Base-by-base conservation (phyloP, 2,329 filamentous ascomycete species). In the Fusarium xyrophilum region DNA sequence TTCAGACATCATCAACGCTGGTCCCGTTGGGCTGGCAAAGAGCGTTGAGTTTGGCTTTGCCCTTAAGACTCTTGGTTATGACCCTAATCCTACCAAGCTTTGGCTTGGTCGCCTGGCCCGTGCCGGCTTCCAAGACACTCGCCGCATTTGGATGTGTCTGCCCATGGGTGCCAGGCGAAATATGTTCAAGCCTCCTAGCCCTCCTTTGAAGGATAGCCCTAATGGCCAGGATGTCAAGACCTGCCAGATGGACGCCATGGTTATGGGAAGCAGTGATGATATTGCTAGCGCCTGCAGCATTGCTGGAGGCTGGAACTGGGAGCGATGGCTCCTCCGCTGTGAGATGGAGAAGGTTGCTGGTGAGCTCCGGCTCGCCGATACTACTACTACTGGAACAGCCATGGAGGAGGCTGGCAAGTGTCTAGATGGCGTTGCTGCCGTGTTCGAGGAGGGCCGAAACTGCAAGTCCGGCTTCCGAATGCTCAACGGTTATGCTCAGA, bases 1-100 rank as follows among this genome's bases (percentile, higher is more conserved):
- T 78, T 91, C 93, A 2, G 93, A 97, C 75, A 89, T 99, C 72
- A 89, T 96, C 66, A 94, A 93, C 69, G 89, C 93, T 1, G 94
- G 94, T 0, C 89, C 91, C 0, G 84, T 90, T 23, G 93, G 90
- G 36, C 89, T 93, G 60, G 93, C 93, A 46, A 91, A 96, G 77
- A 91, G 91, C 50, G 93, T 96, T 56, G 94, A 98, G 79, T 98
- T 99, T 75, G 91, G 91, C 40, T 96, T 96, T 82, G 90, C 92
- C 54, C 89, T 99, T 64, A 92, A 91, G 79, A 95, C 92, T 0
- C 87, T 95, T 6, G 95, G 95, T 32, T 98, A 97, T 77, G 96
- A 98, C 76, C 89, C 95, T 4, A 84, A 84, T 54, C 92, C 95
- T 0, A 96, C 93, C 17, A 93, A 93, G 79, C 85, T 86, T 60